phyloP scores from a whole-genome alignment of 179 eudicot species.

The Patellifolia procumbens region DNA sequence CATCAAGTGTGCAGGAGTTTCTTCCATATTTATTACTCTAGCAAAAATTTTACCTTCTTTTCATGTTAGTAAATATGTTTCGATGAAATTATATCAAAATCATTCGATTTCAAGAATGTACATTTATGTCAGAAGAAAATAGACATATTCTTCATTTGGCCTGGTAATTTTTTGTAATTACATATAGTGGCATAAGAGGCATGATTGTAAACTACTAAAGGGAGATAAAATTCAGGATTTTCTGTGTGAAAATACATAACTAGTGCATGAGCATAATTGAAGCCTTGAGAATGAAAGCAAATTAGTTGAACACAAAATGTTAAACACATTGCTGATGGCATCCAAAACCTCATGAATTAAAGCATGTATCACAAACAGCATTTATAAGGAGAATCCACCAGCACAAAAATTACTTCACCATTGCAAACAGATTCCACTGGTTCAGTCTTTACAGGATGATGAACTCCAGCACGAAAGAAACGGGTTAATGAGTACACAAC shows the following conservation, averaged over 20 bases:
- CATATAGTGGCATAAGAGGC: neutral
- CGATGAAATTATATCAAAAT: no score
- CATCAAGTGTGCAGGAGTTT: neutral
- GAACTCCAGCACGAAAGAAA: conserved; percentile 73
- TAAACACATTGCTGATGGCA: neutral
- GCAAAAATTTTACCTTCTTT: neutral
- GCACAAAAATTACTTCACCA: conserved; percentile 37
- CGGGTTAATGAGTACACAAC: conserved; percentile 85
- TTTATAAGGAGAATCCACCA: neutral
- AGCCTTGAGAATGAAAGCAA: neutral
- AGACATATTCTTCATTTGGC: neutral
- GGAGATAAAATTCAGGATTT: no score
- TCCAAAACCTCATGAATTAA: neutral
- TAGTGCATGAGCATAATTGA: neutral
- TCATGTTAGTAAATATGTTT: neutral
- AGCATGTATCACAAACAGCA: conserved; percentile 16
- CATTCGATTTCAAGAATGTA: no score
- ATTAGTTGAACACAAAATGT: neutral
- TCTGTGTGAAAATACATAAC: neutral
- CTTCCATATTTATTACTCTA: neutral
- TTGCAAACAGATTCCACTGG: conserved; percentile 29
- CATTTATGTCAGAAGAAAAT: neutral
- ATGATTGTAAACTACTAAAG: neutral
- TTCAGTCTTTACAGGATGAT: conserved; percentile 55
- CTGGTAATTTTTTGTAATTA: neutral